These are phyloP conservation scores for Leucosporidium yakuticum DNA, from an alignment of 768 basidiomycete genomes.

Conservation along the genomic window DNA sequence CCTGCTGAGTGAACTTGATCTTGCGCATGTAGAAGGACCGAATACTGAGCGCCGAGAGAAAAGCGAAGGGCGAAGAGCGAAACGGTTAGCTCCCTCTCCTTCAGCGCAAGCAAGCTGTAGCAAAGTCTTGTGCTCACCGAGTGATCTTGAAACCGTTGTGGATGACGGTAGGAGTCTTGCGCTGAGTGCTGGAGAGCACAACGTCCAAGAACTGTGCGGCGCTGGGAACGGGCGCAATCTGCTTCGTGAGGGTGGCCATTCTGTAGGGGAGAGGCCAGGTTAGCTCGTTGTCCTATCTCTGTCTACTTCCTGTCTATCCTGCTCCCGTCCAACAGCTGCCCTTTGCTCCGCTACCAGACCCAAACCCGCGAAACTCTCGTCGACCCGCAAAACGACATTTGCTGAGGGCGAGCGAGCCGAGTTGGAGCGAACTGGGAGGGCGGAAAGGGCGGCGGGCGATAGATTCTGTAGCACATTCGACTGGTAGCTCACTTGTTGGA, in stretches of 20 bases:
- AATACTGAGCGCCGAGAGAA: not conserved
- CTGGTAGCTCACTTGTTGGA: too few relatives aligned
- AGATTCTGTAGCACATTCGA: too few relatives aligned
- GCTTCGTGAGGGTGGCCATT: slow-evolving; percentile 52
- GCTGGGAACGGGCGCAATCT: slow-evolving; percentile 97
- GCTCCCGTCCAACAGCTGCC: too few relatives aligned
- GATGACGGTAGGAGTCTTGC: slow-evolving; percentile 96
- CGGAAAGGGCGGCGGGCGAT: too few relatives aligned
- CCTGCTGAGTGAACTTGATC: slow-evolving; percentile 95
- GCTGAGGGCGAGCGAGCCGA: too few relatives aligned
- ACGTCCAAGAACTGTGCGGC: slow-evolving; percentile 84
- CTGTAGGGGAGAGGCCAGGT: slow-evolving; percentile 1
- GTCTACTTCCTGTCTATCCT: too few relatives aligned
- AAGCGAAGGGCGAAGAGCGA: not conserved
- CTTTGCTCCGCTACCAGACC: too few relatives aligned
- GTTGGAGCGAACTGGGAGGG: too few relatives aligned
- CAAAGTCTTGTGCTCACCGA: slow-evolving; percentile 55
- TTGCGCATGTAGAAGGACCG: slow-evolving; percentile 67
- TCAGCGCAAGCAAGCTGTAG: slow-evolving; percentile 30
- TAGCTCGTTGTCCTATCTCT: not conserved
- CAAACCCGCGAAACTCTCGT: too few relatives aligned
- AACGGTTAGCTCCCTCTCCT: not conserved
- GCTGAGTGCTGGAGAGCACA: slow-evolving; percentile 84
- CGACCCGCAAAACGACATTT: too few relatives aligned
- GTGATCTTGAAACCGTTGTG: slow-evolving; percentile 99